Conservation (phyloP, 192 early-diverging fungal genomes). For the Umbelopsis sp. region DNA sequence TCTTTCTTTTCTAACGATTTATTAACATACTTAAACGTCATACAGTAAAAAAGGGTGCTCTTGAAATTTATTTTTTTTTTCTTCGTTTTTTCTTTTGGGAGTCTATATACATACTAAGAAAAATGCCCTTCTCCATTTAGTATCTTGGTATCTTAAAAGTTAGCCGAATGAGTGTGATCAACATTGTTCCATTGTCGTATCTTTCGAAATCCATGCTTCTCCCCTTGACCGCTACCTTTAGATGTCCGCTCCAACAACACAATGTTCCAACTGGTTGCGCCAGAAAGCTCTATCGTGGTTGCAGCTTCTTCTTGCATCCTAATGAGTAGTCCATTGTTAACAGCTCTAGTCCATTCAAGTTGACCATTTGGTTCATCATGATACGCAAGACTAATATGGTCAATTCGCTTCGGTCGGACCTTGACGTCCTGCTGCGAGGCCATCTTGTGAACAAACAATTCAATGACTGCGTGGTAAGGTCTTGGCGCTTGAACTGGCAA, state of each 20-base stretch:
- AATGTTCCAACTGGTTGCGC: not conserved
- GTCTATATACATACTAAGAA: not conserved
- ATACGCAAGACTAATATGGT: constrained; percentile 3
- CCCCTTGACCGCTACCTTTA: not conserved
- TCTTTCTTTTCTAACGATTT: no score
- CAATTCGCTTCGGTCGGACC: constrained; percentile 13
- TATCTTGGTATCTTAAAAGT: not conserved
- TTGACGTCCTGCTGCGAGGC: not conserved
- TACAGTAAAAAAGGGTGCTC: not conserved
- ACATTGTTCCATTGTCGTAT: constrained; percentile 1
- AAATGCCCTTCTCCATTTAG: not conserved
- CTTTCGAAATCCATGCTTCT: not conserved
- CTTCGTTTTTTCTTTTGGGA: not conserved
- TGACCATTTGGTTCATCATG: not conserved
- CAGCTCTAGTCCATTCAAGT: not conserved
- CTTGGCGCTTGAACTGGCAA: constrained; percentile 11
- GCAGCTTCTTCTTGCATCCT: not conserved
- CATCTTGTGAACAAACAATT: constrained; percentile 17
- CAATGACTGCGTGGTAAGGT: not conserved
- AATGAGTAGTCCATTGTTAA: not conserved
- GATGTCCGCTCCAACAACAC: not conserved
- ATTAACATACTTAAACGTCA: no score
- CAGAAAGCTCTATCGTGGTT: not conserved
- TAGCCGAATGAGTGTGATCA: not conserved
- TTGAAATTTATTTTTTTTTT: not conserved